Evolutionary conservation across 2,329 filamentous ascomycete genomes (phyloP), one percentile per base, ranked within the genome.

Genomic region (Hymenoscyphus occultus): DNA sequence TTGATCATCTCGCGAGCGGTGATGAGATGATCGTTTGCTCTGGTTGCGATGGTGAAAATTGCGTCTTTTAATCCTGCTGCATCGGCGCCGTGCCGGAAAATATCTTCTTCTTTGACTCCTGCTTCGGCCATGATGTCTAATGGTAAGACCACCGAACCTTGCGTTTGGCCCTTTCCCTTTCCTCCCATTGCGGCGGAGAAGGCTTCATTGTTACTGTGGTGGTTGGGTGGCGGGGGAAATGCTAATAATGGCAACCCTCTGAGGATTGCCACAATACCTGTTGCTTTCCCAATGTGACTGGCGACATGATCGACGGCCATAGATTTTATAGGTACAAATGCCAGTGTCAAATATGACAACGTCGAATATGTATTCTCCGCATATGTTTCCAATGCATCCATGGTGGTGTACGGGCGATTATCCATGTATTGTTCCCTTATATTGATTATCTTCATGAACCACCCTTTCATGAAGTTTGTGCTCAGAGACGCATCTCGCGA

Each of bases 321-420:
- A 0, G 91, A 96, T 10, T 88, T 86, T 73, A 97, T 82, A 0
- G 92, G 90, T 64, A 97, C 79, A 6, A 90, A 83, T 19, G 92
- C 92, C 45, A 98, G 80, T 0, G 90, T 94, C 68, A 96, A 84
- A 76, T 99, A 99, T 78, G 96, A 86, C 56, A 98, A 82, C 0
- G 92, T 96, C 19, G 93, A 93, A 78, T 98, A 98, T 1, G 95
- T 98, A 72, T 93, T 93, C 78, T 99, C 95, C 0, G 92, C 92
- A 74, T 98, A 97, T 58, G 87, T 89, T 74, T 99, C 95, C 61
- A 98, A 79, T 0, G 87, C 84, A 1, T 85, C 83, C 57, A 98
- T 77, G 59, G 80, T 90, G 0, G 90, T 81, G 73, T 93, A 97
- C 0, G 94, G 92, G 28, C 90, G 86, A 75, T 96, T 95, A 51